Percentiles rank a stretch among this genome's conserved stretches.
Evolutionary conservation across 352 stramenopile species (phyloP).

Genomic region (Blastocystis sp.): DNA sequence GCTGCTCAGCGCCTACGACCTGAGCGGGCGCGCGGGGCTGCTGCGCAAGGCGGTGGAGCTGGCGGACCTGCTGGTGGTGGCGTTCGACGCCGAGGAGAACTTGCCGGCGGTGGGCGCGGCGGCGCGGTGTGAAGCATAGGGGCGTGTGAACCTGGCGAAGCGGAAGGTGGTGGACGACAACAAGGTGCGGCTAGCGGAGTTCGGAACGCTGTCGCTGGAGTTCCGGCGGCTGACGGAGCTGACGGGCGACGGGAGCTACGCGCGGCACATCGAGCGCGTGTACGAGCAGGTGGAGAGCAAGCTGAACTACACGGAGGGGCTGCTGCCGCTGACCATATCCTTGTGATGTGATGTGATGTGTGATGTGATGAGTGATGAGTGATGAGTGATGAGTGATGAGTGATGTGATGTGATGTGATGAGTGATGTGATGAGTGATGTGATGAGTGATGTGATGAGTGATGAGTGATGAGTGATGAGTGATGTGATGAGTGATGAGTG

Average conservation of each 20-base stretch:
- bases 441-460: too few relatives aligned
- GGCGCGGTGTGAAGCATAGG: not conserved
- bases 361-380: too few relatives aligned
- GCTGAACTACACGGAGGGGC: constrained; percentile 28
- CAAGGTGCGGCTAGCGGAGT: constrained; percentile 75
- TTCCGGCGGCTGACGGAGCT: constrained; percentile 79
- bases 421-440: too few relatives aligned
- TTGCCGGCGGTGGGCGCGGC: not conserved
- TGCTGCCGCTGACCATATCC: constrained; percentile 59
- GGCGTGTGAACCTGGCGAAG: not conserved
- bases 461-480: too few relatives aligned
- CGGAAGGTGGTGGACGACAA: not conserved
- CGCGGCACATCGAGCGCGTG: constrained; percentile 61
- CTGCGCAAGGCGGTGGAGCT: constrained; percentile 54
- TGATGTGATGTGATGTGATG: too few relatives aligned
- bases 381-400: too few relatives aligned
- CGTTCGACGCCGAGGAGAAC: not conserved
- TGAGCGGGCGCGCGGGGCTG: constrained; percentile 74
- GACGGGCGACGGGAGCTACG: constrained; percentile 79
- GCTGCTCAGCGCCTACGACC: constrained; percentile 87
- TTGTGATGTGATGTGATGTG: not conserved
- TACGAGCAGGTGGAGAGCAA: constrained; percentile 72
- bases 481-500: too few relatives aligned
- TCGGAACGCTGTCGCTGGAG: constrained; percentile 81
- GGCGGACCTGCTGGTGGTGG: constrained; percentile 18